Conservation (phyloP, 108 stramenopile species). For the Bacterosira constricta region DNA sequence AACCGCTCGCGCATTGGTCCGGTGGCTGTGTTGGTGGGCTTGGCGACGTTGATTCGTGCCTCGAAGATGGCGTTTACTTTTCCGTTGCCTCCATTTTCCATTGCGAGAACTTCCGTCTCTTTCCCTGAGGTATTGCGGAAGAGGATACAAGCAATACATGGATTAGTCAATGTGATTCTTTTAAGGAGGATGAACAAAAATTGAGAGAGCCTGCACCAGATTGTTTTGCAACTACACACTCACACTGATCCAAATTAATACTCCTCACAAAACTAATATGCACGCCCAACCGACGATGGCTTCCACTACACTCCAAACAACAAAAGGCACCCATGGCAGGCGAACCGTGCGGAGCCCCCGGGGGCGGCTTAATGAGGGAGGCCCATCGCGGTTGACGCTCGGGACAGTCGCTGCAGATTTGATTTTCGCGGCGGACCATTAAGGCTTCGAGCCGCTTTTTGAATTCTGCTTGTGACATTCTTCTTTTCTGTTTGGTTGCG, state of each 20-base stretch:
- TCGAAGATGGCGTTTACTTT: constrained; percentile 90
- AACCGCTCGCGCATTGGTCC: constrained; percentile 83
- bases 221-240: constrained; percentile 33
- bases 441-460: constrained; percentile 80
- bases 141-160: background rate
- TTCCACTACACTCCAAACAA: constrained; percentile 98
- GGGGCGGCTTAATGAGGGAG: constrained; percentile 86
- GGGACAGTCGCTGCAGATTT: constrained; percentile 92
- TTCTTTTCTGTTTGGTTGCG: background rate
- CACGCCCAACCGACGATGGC: constrained; percentile 96
- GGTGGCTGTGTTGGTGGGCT: constrained; percentile 72
- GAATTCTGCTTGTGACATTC: constrained; percentile 57
- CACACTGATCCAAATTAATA: constrained; percentile 90
- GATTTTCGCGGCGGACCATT: constrained; percentile 87
- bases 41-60: constrained; percentile 66
- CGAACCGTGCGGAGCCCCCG: constrained; percentile 75
- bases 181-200: background rate
- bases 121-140: constrained; percentile 58
- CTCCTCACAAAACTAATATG: constrained; percentile 98
- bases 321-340: constrained; percentile 93
- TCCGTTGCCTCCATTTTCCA: constrained; percentile 92
- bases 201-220: too few relatives aligned
- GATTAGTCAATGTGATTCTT: background rate
- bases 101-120: constrained; percentile 86
- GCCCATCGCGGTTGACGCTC: constrained; percentile 97